Conservation (phyloP, 495 filamentous ascomycete genomes). For the Penicillium nucicola region DNA sequence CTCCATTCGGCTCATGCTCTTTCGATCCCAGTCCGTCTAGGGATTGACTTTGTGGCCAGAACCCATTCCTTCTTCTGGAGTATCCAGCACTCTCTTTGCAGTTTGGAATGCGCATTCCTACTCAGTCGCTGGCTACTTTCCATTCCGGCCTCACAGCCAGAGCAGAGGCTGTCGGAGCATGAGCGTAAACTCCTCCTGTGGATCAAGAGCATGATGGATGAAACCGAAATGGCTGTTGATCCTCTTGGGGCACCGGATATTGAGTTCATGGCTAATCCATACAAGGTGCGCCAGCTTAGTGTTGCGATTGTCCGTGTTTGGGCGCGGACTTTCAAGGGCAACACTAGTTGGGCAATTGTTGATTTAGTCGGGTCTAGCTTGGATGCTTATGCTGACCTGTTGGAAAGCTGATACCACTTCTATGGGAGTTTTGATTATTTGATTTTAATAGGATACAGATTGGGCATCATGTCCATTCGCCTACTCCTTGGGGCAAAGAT, state of each 20-base stretch:
- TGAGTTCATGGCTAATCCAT: conserved; percentile 44
- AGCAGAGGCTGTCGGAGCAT: conserved; percentile 49
- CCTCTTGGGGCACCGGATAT: conserved; percentile 40
- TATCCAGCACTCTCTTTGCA: conserved; percentile 54
- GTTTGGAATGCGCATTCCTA: conserved; percentile 52
- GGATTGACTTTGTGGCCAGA: conserved; percentile 50
- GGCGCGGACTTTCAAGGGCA: conserved; percentile 53
- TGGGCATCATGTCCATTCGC: not conserved
- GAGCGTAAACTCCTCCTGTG: conserved; percentile 63
- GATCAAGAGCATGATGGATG: conserved; percentile 71
- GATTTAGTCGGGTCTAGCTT: conserved; percentile 48
- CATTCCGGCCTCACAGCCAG: conserved; percentile 43
- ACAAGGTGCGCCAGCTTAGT: conserved; percentile 46
- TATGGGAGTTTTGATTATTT: not conserved
- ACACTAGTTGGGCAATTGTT: conserved; percentile 53
- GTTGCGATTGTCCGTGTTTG: conserved; percentile 52
- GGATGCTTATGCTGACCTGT: conserved; percentile 42
- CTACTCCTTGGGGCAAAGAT: not conserved
- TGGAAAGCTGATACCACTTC: conserved; percentile 24
- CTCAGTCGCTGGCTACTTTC: conserved; percentile 52
- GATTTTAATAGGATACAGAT: not conserved
- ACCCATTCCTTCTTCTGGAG: conserved; percentile 55
- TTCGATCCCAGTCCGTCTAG: conserved; percentile 51
- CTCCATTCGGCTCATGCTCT: conserved; percentile 53
- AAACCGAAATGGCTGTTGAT: conserved; percentile 68